Conservation (phyloP, 352 stramenopile species). For the Phytopythium delawarense region DNA sequence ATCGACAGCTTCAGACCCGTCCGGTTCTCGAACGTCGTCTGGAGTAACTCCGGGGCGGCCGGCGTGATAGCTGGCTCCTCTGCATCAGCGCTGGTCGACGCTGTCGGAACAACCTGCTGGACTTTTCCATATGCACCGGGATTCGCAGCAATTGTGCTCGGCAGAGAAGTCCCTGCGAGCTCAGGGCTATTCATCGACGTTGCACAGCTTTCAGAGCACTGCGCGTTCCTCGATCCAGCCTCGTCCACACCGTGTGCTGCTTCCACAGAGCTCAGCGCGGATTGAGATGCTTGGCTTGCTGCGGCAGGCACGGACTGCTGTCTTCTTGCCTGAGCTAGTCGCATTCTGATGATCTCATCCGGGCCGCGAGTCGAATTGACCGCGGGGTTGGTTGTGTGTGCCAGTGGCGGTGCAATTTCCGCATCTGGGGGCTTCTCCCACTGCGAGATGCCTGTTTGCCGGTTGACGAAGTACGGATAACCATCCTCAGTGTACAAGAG, state of each 20-base stretch:
- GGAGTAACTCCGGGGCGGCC: background rate
- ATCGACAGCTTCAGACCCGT: constrained; percentile 52
- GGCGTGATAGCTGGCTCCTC: too few relatives aligned
- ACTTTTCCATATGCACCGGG: background rate
- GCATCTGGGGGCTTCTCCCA: constrained; percentile 53
- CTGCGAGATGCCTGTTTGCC: constrained; percentile 57
- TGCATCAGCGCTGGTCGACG: background rate
- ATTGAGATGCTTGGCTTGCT: background rate
- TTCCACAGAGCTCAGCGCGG: background rate
- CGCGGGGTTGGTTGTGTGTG: too few relatives aligned
- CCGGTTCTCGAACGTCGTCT: constrained; percentile 45
- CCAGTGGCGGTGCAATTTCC: background rate
- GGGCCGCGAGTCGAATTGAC: constrained; percentile 15
- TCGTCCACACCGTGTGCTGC: background rate
- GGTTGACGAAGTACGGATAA: constrained; percentile 79
- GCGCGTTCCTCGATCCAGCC: background rate
- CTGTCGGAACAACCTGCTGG: background rate
- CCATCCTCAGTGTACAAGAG: constrained; percentile 69
- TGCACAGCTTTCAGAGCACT: background rate
- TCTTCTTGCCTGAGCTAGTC: constrained; percentile 36
- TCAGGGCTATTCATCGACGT: background rate
- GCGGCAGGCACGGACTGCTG: constrained; percentile 16
- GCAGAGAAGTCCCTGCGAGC: background rate
- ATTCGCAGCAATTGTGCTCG: background rate
- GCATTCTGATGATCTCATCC: constrained; percentile 43